These are phyloP conservation scores for Aspergillus awamori DNA, from an alignment of 2,329 filamentous ascomycete species.

Conservation along the genomic window DNA sequence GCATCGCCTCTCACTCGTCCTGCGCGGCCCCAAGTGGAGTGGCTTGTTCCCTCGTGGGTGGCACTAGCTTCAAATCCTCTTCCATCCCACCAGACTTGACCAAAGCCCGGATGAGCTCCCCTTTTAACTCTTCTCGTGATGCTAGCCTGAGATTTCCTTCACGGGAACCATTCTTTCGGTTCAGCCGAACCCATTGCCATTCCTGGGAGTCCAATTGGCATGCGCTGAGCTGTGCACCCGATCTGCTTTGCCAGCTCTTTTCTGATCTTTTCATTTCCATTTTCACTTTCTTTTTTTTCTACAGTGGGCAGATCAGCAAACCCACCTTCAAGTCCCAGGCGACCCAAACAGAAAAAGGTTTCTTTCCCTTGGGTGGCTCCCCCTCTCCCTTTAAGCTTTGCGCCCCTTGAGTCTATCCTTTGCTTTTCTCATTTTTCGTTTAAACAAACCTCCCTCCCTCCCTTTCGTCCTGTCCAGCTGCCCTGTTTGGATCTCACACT, in stretches of 20 bases:
- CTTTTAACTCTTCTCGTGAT: neutral
- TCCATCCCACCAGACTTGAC: neutral
- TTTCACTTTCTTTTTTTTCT: conserved; percentile 9
- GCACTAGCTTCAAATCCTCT: neutral
- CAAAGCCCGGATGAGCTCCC: neutral
- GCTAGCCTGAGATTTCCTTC: conserved; percentile 9
- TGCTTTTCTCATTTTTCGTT: conserved; percentile 8
- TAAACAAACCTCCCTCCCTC: conserved; percentile 3
- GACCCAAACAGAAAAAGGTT: conserved; percentile 7
- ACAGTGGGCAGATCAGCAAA: neutral
- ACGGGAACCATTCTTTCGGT: conserved; percentile 4
- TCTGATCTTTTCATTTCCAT: neutral
- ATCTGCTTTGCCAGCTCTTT: neutral
- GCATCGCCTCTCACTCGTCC: conserved; percentile 14
- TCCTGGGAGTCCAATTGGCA: conserved; percentile 18
- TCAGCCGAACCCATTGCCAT: conserved; percentile 5
- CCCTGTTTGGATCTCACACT: neutral
- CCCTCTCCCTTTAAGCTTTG: conserved; percentile 12
- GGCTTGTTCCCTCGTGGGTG: neutral
- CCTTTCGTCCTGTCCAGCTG: neutral
- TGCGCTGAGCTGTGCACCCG: conserved; percentile 6
- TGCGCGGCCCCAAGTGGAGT: neutral
- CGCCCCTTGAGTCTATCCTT: conserved; percentile 9
- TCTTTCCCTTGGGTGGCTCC: conserved; percentile 3
- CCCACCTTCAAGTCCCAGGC: neutral